Evolutionary conservation across 352 stramenopile genomes (phyloP), one percentile per base, ranked within the genome.

Genomic region (Phytophthora gonapodyides): DNA sequence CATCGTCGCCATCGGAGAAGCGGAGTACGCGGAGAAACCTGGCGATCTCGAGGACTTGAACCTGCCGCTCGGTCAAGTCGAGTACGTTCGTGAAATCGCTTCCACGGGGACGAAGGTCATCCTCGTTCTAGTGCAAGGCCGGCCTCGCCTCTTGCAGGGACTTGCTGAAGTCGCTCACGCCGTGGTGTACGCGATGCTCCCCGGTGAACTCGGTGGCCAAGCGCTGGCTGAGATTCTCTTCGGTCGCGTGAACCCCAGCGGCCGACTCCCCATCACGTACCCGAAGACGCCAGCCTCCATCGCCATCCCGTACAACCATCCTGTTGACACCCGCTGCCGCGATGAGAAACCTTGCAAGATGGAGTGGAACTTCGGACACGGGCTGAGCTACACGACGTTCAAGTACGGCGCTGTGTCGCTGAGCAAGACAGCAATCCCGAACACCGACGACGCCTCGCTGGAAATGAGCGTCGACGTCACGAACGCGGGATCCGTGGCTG

Each of bases 221-320:
- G 88, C 86, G 5, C 75, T 97, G n/a, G 86, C 89, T 34, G 85
- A 97, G 51, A 87, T 97, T 43, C 51, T 97, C 24, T 91, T 84
- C 46, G 89, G 89, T 3, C 57, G 60, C 7, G 75, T 88, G 7
- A 96, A 94, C 67, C 88, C 88, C 27, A 96, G 86, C 47, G 89
- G 89, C 2, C 63, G 83, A 51, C 69, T 97, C 5, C 84, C 88
- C 2, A 88, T 97, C 61, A 96, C 85, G 12, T 97, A 93, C 67
- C 86, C 83, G 11, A 86, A 84, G 62, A 67, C 79, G n/a, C 60
- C 74, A 1, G 77, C 65, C 15, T 85, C 76, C 31, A 68, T 84
- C 33, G 71, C 60, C 16, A 89, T 91, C 44, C 72, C 78, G 7
- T 95, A 95, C 73, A 91, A 91, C 48, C 82, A 91, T 57, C 75